These are phyloP conservation scores for Colletotrichum graminicola DNA, from an alignment of 2,329 filamentous ascomycete species.

Conservation along the genomic window DNA sequence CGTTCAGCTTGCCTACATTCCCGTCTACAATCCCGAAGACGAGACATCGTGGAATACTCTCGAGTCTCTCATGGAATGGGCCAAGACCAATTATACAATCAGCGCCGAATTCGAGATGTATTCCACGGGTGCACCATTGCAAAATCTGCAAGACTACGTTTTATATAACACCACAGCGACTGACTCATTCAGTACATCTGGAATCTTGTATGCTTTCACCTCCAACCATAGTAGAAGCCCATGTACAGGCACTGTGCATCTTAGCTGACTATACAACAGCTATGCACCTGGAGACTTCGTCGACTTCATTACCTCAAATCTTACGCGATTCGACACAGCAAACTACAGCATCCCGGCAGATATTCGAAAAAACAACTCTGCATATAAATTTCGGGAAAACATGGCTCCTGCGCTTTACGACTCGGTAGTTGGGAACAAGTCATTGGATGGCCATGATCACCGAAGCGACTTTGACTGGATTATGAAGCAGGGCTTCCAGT, in stretches of 20 bases:
- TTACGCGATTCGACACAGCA: conserved; percentile 1
- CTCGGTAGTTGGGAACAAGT: conserved; percentile 14
- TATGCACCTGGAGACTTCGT: conserved; percentile 7
- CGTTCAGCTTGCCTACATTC: conserved; percentile 5
- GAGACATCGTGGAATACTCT: conserved; percentile 17
- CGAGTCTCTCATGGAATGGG: conserved; percentile 8
- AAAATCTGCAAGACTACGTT: neutral
- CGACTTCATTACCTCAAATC: neutral
- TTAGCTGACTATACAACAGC: neutral
- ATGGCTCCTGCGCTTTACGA: conserved; percentile 11
- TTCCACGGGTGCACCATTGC: conserved; percentile 2
- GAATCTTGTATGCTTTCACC: conserved; percentile 1
- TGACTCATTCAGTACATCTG: neutral
- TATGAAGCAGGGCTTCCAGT: conserved; percentile 10
- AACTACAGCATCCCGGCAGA: conserved; percentile 4
- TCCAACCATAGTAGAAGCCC: neutral
- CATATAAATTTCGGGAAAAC: neutral
- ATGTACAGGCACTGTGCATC: neutral
- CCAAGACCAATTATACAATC: conserved; percentile 2
- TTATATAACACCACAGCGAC: neutral
- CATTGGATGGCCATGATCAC: conserved; percentile 16
- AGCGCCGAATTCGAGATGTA: conserved; percentile 3
- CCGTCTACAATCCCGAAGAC: conserved; percentile 23
- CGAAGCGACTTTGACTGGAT: conserved; percentile 15
- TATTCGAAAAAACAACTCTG: neutral